These are phyloP conservation scores for Amyloporia xantha DNA, from an alignment of 768 basidiomycete genomes.

Conservation along the genomic window DNA sequence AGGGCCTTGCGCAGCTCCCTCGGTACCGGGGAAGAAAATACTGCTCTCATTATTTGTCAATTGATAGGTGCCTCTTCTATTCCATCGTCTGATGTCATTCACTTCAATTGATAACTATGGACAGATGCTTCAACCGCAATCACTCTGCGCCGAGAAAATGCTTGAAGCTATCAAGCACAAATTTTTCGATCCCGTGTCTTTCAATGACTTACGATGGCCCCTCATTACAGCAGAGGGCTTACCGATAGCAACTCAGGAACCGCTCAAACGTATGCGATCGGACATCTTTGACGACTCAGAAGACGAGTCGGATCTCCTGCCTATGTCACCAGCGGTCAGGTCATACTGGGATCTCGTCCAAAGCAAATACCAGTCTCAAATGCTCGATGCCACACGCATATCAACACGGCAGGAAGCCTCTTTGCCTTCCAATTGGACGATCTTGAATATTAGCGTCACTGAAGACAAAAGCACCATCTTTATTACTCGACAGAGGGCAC, in stretches of 20 bases:
- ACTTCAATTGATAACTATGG: not conserved
- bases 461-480: slow-evolving; percentile 81
- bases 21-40: slow-evolving; percentile 40
- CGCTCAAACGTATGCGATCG: slow-evolving; percentile 11
- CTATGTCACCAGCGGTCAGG: slow-evolving; percentile 26
- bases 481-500: slow-evolving; percentile 67
- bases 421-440: slow-evolving; percentile 76
- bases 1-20: slow-evolving; percentile 76
- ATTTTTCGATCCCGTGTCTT: slow-evolving; percentile 34
- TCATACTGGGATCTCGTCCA: slow-evolving; percentile 60
- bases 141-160: slow-evolving; percentile 78
- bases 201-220: slow-evolving; percentile 78
- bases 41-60: slow-evolving; percentile 15
- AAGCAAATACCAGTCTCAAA: slow-evolving; percentile 40
- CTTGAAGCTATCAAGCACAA: slow-evolving; percentile 76
- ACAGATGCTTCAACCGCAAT: slow-evolving; percentile 71
- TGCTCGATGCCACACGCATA: slow-evolving; percentile 34
- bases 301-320: slow-evolving; percentile 18
- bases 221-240: slow-evolving; percentile 39
- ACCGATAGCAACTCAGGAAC: slow-evolving; percentile 26
- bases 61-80: slow-evolving; percentile 48
- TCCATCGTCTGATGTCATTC: too few relatives aligned
- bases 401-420: slow-evolving; percentile 34
- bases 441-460: slow-evolving; percentile 77
- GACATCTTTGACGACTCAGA: slow-evolving; percentile 22